Base-by-base conservation (phyloP, 1,284 basidiomycete species). In the Puccinia hordei region DNA sequence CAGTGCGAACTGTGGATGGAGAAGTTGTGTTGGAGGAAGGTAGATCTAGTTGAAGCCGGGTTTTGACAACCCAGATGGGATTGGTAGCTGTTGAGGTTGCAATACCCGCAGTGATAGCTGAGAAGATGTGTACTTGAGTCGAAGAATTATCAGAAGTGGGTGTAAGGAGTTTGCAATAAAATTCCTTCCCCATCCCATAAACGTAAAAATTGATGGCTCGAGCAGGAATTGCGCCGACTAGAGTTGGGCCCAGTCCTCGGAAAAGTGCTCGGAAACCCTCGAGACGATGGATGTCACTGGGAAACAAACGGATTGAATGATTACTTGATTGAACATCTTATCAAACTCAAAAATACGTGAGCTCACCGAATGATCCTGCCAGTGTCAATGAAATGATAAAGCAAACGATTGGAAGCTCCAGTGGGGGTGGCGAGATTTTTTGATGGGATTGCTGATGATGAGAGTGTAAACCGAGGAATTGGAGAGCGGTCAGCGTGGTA, bases 61-160 rank as follows among this genome's bases (percentile, higher is more conserved):
- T 99, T 86, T 98, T 98, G 83, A 99, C 93, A 55, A 99, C 95
- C 96, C 96, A 99, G 65, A 99, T 97, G 0, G 96, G 96, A 85
- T 98, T 98, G 22, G 96, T 98, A 13, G 90, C 93, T 0, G 94
- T 92, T 0, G 95, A 90, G 0, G 96, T 99, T 41, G 90, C 88
- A 82, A 81, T 61, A 83, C 88, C 89, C 0, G 96, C 96, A 5
- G 91, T 85, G 0, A 94, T 92, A 0, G 95, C 97, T 0, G 96
- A 93, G 6, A 88, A 84, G 19, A 99, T 90, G 85, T 99, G 95
- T 0, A 99, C 90, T 81, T 90, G 89, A 0, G 92, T 89, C 85
- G 93, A 94, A 24, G 69, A 61, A 55, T 80, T 44, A 93, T 33
- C 81, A 24, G 41, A 27, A 22, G 84, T 95, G 94, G 87, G 98